Evolutionary conservation across 2,329 filamentous ascomycete genomes (phyloP), one percentile per base, ranked within the genome.

Genomic region (Verticillium albo-atrum): DNA sequence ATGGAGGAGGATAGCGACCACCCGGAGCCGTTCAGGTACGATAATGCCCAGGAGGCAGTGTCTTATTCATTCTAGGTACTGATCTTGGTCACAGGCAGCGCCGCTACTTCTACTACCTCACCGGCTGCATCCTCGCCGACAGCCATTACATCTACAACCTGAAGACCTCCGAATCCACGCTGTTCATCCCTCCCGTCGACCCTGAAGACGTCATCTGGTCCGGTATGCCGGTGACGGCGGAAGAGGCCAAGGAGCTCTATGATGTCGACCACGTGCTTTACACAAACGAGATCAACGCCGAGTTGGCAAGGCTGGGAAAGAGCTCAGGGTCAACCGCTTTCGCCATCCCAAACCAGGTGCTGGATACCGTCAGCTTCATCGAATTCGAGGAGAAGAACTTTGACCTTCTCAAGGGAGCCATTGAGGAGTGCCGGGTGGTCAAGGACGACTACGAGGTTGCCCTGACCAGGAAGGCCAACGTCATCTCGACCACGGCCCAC

Each of bases 201-300:
- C 85, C 91, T n/a, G 90, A 95, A 51, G 88, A 87, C 58, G 92
- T 98, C 60, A 91, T 98, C 70, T 99, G 94, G 94, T 90, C 89
- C 28, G 95, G 95, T 14, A 82, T 98, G 17, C 95, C 94, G 0
- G 79, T 96, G 62, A 90, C 87, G 35, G 77, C 83, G 34, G 82
- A 89, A 50, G 89, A 97, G 69, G 94, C 94, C 6, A 77, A 89
- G 62, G 76, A 84, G 54, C 82, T 84, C 64, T 98, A 91, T 76
- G 91, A 96, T 65, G 85, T 96, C 63, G 94, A 98, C 71, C 79
- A 85, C 35, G 91, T 94, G 63, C 82, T 84, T 60, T 86, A 86
- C 62, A 89, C 87, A 10, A 85, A 84, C 57, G 89, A 95, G 52
- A 79, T 96, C 66, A 93, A 95, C 72, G 77, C 85, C n/a, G 82